A percentile compares a stretch with the other conserved stretches of the same genome.
phyloP scores from a whole-genome alignment of 1,284 basidiomycete species.

The Chondrostereum purpureum region DNA sequence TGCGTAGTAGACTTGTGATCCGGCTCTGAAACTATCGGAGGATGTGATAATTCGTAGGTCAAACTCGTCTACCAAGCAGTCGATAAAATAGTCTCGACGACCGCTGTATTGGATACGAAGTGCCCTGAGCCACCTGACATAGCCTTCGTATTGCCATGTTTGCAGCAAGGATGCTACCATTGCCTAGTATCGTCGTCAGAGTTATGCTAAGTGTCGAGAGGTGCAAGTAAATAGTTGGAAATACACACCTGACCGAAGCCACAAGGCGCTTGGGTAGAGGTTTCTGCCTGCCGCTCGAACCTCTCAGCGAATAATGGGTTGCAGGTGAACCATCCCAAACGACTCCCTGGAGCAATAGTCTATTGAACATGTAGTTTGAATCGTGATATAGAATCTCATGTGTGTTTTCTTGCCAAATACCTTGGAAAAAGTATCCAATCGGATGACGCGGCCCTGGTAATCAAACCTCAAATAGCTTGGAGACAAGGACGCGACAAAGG shows the following conservation, averaged over 20 bases:
- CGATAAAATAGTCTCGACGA: conserved; percentile 58
- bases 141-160: conserved; percentile 67
- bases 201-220: conserved; percentile 1
- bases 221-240: neutral
- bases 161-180: conserved; percentile 57
- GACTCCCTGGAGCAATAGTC: conserved; percentile 73
- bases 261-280: conserved; percentile 64
- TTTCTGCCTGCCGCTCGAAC: conserved; percentile 71
- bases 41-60: conserved; percentile 29
- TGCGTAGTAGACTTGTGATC: conserved; percentile 37
- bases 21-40: conserved; percentile 29
- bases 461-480: conserved; percentile 71
- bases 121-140: conserved; percentile 69
- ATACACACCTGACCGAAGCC: conserved; percentile 58
- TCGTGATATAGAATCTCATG: neutral
- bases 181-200: too few species aligned
- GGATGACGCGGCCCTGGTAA: conserved; percentile 73
- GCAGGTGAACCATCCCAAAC: conserved; percentile 78
- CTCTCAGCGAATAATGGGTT: conserved; percentile 67
- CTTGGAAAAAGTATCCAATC: conserved; percentile 79
- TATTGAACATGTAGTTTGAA: conserved; percentile 17
- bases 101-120: conserved; percentile 47
- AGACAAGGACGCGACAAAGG: conserved; percentile 48
- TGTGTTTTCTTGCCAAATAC: conserved; percentile 23
- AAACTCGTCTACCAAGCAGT: conserved; percentile 49